Percentiles rank a stretch among this genome's conserved stretches.
These are phyloP conservation scores for Geum urbanum DNA, from an alignment of 306 rosid genomes.

Conservation along the genomic window DNA sequence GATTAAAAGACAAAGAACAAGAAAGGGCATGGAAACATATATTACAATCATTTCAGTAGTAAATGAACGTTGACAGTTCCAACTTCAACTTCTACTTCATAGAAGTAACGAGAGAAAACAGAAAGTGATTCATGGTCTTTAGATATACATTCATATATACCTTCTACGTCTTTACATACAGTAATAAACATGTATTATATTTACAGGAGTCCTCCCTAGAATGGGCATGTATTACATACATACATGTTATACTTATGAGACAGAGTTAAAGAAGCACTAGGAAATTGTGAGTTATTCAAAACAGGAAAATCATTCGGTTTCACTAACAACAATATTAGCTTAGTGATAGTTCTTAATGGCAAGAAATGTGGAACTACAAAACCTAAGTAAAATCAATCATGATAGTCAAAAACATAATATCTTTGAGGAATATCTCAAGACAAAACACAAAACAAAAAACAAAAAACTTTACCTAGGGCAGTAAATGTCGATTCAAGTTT, in stretches of 20 bases:
- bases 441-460: constrained; percentile 11
- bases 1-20: constrained; percentile 19
- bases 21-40: not conserved
- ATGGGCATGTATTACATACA: too few species aligned
- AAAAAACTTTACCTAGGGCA: constrained; percentile 60
- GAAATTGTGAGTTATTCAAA: not conserved
- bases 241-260: too few species aligned
- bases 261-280: too few species aligned
- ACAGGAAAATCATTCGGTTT: not conserved
- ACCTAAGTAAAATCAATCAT: not conserved
- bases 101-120: too few species aligned
- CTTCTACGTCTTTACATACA: too few species aligned
- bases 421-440: constrained; percentile 4
- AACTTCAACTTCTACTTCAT: not conserved
- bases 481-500: constrained; percentile 78
- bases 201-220: too few species aligned
- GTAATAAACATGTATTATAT: too few species aligned
- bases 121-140: too few species aligned
- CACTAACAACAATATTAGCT: not conserved
- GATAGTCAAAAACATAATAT: not conserved
- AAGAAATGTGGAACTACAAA: not conserved
- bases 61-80: not conserved
- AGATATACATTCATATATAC: too few species aligned
- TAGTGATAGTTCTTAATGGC: not conserved
- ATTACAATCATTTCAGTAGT: not conserved